These are phyloP conservation scores for Aotearoamyces nothofagi DNA, from an alignment of 2,329 filamentous ascomycete genomes.

Conservation along the genomic window DNA sequence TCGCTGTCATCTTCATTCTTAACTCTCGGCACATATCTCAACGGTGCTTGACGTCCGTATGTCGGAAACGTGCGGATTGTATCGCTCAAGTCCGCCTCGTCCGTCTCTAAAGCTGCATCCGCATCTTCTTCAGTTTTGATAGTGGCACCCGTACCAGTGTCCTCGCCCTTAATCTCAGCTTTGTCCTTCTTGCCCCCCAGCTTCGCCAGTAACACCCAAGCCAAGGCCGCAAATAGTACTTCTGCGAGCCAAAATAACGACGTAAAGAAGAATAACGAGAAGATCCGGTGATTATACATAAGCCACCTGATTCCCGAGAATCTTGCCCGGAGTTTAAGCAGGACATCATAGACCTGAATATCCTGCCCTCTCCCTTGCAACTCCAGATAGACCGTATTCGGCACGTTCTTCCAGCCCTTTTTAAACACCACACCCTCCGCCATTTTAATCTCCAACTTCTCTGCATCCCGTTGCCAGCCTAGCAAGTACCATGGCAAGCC, in stretches of 20 bases:
- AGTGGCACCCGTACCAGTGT: constrained; percentile 4
- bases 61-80: constrained; percentile 28
- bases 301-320: constrained; percentile 66
- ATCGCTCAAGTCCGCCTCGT: constrained; percentile 24
- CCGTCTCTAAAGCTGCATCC: constrained; percentile 6
- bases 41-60: constrained; percentile 23
- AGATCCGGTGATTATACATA: constrained; percentile 72
- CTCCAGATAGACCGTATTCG: constrained; percentile 32
- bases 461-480: constrained; percentile 47
- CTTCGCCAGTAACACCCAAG: constrained; percentile 38
- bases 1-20: constrained; percentile 15
- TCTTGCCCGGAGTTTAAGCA: constrained; percentile 55
- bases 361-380: constrained; percentile 27
- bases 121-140: constrained; percentile 13
- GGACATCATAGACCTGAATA: constrained; percentile 63
- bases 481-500: constrained; percentile 57
- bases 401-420: constrained; percentile 23
- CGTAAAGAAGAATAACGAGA: constrained; percentile 54
- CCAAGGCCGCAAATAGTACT: constrained; percentile 47
- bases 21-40: constrained; percentile 22
- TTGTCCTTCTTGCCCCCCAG: constrained; percentile 9
- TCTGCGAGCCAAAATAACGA: constrained; percentile 64
- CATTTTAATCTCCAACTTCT: constrained; percentile 50
- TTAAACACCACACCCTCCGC: constrained; percentile 59
- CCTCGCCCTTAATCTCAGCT: constrained; percentile 12